Evolutionary conservation across 768 basidiomycete genomes (phyloP).

Genomic region (Leccinum barrowsii): DNA sequence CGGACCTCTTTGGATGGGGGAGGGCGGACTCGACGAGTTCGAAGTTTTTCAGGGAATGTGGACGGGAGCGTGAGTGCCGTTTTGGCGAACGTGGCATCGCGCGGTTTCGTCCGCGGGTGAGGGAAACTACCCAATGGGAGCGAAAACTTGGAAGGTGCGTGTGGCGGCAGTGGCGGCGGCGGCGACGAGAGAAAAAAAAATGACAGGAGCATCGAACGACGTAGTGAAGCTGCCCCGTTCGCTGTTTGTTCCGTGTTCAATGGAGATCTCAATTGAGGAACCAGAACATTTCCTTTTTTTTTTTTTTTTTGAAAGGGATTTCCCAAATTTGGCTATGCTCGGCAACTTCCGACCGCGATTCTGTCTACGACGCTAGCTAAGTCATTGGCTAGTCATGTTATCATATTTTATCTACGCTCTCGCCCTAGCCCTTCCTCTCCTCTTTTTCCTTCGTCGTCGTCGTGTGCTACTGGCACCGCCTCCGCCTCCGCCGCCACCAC

Average conservation of each 20-base stretch:
- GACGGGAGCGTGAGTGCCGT: background rate
- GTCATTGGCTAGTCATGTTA: background rate
- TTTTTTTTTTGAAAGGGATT: background rate
- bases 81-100: background rate
- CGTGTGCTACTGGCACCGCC: conserved; percentile 4
- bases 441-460: conserved; percentile 25
- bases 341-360: conserved; percentile 14
- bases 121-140: background rate
- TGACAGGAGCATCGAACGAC: background rate
- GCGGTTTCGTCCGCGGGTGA: background rate
- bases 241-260: background rate
- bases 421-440: conserved; percentile 29
- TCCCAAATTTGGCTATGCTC: background rate
- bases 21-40: background rate
- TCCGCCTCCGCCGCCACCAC: background rate
- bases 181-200: background rate
- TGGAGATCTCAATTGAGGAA: background rate
- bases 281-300: background rate
- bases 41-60: background rate
- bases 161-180: conserved; percentile 3
- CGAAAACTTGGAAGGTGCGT: no score
- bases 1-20: background rate
- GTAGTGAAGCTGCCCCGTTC: background rate
- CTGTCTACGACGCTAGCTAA: background rate
- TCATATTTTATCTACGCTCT: conserved; percentile 30